These are phyloP conservation scores for Parsonsia alboflavescens DNA, from an alignment of 257 asterid species.

Conservation along the genomic window DNA sequence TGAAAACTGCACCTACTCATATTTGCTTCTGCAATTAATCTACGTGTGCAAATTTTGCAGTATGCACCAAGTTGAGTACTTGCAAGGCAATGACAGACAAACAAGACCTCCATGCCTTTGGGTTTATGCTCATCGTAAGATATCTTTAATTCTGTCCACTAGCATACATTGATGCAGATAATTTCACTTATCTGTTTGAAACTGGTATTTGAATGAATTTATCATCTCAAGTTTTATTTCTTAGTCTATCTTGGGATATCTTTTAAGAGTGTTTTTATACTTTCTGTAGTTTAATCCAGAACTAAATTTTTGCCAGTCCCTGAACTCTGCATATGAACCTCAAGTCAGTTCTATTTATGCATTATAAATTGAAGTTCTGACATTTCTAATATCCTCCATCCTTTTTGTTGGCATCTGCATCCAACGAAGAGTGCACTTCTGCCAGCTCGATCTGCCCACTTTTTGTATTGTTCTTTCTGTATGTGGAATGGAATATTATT, in stretches of 20 bases:
- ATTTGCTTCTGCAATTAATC: constrained; percentile 11
- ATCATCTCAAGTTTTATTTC: background rate
- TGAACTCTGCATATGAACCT: background rate
- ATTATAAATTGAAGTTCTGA: background rate
- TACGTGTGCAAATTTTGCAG: constrained; percentile 43
- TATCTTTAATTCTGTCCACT: constrained; percentile 13
- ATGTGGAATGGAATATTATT: background rate
- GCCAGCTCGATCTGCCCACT: background rate
- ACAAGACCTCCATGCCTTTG: constrained; percentile 76
- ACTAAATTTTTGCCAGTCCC: background rate
- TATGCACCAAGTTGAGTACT: constrained; percentile 73
- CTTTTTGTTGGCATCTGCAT: constrained; percentile 1
- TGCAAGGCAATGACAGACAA: constrained; percentile 60
- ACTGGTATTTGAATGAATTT: background rate
- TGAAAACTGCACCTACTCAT: background rate
- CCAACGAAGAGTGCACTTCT: background rate
- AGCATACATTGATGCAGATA: background rate
- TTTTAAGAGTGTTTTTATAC: background rate
- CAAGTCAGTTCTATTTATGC: background rate
- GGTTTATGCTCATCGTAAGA: constrained; percentile 81
- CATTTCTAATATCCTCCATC: background rate
- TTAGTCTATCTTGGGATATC: background rate
- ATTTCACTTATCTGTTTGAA: background rate
- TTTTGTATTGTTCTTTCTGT: background rate
- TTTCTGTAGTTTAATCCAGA: background rate